phyloP scores from a whole-genome alignment of 176 grass and related monocot genomes.

The Rhynchospora breviuscula region DNA sequence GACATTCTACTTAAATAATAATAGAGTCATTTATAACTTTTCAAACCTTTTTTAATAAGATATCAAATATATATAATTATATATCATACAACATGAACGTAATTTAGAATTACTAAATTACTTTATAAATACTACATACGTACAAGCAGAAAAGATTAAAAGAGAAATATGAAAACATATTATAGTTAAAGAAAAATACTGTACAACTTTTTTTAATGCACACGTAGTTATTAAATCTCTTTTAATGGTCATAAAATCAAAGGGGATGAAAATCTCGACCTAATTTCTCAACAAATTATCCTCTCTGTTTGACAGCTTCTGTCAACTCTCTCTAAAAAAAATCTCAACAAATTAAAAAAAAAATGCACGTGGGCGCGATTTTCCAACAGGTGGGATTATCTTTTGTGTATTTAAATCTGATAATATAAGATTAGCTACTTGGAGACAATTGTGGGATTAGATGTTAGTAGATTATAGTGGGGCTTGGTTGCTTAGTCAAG shows the following conservation, averaged over 20 bases:
- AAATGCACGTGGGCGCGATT: neutral
- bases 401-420: neutral
- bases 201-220: neutral
- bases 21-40: too few relatives aligned
- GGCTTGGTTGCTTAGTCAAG: slow-evolving; percentile 3
- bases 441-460: neutral
- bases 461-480: neutral
- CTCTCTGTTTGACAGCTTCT: too few relatives aligned
- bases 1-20: too few relatives aligned
- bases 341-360: neutral
- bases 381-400: neutral
- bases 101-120: too few relatives aligned
- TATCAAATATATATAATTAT: too few relatives aligned
- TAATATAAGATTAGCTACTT: slow-evolving; percentile 6
- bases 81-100: too few relatives aligned
- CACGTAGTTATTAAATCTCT: neutral
- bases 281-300: neutral
- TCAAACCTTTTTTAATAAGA: too few relatives aligned
- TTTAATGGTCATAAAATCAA: neutral
- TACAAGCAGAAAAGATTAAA: too few relatives aligned
- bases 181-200: neutral
- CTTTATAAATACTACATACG: too few relatives aligned
- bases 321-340: neutral
- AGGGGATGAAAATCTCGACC: neutral
- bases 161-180: neutral